Percentiles rank a stretch among this genome's conserved stretches.
These are phyloP conservation scores for Diutina mesorugosa DNA, from an alignment of 1,139 yeast genomes.

Conservation along the genomic window DNA sequence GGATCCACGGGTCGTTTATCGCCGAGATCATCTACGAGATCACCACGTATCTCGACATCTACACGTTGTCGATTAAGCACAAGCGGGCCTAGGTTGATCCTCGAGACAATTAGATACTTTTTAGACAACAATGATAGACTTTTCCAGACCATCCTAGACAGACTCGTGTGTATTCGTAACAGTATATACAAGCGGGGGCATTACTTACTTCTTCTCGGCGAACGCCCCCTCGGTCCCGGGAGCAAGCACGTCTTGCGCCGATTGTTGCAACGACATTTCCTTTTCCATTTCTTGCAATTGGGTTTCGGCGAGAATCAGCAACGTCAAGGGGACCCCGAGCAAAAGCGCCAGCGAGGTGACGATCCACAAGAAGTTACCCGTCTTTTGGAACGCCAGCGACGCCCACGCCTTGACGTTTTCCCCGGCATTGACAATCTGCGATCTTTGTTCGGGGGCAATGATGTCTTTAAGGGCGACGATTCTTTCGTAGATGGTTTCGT, in stretches of 20 bases:
- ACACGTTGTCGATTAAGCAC: constrained; percentile 76
- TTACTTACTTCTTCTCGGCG: constrained; percentile 16
- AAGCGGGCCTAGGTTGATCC: constrained; percentile 29
- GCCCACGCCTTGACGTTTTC: constrained; percentile 23
- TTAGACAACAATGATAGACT: neutral
- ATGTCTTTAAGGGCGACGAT: constrained; percentile 84
- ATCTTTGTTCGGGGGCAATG: constrained; percentile 80
- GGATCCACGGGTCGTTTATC: constrained; percentile 69
- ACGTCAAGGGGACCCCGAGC: constrained; percentile 84
- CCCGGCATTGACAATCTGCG: constrained; percentile 23
- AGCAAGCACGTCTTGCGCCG: constrained; percentile 73
- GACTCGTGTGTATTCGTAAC: neutral
- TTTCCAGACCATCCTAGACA: neutral
- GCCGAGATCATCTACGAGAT: constrained; percentile 75
- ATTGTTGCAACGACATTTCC: constrained; percentile 77
- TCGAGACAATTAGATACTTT: neutral
- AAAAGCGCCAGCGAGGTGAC: constrained; percentile 73
- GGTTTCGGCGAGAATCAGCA: constrained; percentile 84
- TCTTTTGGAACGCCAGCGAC: constrained; percentile 35
- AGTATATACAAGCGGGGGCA: constrained; percentile 5
- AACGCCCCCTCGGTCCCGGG: constrained; percentile 56
- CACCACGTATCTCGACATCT: constrained; percentile 72
- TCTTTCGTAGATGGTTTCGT: constrained; percentile 81
- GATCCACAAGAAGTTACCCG: constrained; percentile 77
- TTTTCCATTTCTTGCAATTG: constrained; percentile 91